phyloP scores from a whole-genome alignment of 768 basidiomycete genomes.

The Galerina sulciceps region DNA sequence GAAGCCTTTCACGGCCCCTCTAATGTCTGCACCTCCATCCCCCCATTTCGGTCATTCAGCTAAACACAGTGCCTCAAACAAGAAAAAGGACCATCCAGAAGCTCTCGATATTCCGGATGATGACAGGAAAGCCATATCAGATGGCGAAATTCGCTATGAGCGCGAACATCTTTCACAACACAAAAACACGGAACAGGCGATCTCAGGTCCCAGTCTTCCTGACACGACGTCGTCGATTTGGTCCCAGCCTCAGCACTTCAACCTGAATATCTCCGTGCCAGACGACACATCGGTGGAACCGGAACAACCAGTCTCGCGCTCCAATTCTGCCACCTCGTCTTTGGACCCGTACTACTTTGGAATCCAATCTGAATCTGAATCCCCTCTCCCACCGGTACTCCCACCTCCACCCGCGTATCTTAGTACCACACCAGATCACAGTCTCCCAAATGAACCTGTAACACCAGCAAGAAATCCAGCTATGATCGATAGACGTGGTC shows the following conservation, averaged over 20 bases:
- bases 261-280: conserved; percentile 49
- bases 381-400: conserved; percentile 59
- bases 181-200: conserved; percentile 23
- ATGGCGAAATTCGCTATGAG: conserved; percentile 43
- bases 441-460: conserved; percentile 52
- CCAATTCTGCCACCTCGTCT: conserved; percentile 77
- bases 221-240: conserved; percentile 19
- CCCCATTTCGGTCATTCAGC: conserved; percentile 36
- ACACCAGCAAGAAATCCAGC: conserved; percentile 82
- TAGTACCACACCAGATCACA: conserved; percentile 68
- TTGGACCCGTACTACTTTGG: conserved; percentile 92
- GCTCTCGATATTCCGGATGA: conserved; percentile 52
- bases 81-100: conserved; percentile 55
- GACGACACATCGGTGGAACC: conserved; percentile 39
- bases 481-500: conserved; percentile 79
- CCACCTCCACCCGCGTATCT: conserved; percentile 43
- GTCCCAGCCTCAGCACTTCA: conserved; percentile 41
- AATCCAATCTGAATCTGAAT: conserved; percentile 67
- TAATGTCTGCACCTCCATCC: conserved; percentile 47
- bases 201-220: conserved; percentile 24
- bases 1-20: conserved; percentile 25
- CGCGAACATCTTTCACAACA: conserved; percentile 29
- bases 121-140: conserved; percentile 39
- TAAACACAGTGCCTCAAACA: conserved; percentile 40
- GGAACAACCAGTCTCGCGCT: conserved; percentile 61